A percentile compares a stretch with the other conserved stretches of the same genome.
Conservation (phyloP, 1,284 basidiomycete genomes). For the Coriolopsis trogii region DNA sequence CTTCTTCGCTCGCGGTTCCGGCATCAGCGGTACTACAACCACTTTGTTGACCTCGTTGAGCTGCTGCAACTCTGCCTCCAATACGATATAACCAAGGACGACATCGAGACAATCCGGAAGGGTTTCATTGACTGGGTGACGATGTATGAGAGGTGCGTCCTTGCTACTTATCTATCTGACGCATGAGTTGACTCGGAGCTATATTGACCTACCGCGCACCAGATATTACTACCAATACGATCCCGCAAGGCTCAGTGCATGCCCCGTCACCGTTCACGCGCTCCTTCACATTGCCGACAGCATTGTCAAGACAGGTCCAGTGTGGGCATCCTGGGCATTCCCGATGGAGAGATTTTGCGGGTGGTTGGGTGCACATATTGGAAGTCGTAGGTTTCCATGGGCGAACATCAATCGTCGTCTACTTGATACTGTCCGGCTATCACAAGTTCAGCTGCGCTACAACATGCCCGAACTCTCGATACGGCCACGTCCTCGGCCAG, state of each 20-base stretch:
- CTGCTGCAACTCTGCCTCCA: slow-evolving; percentile 44
- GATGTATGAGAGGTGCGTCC: slow-evolving; percentile 44
- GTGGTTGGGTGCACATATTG: slow-evolving; percentile 28
- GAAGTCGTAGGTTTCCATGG: slow-evolving; percentile 29
- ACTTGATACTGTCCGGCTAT: slow-evolving; percentile 21
- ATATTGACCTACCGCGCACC: neutral
- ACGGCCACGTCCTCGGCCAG: too few species aligned
- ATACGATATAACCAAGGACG: slow-evolving; percentile 39
- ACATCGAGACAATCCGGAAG: slow-evolving; percentile 35
- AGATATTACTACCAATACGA: slow-evolving; percentile 45
- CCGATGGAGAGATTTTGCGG: slow-evolving; percentile 43
- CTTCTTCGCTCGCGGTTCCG: slow-evolving; percentile 38
- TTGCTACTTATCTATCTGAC: slow-evolving; percentile 4
- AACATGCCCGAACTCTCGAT: slow-evolving; percentile 15
- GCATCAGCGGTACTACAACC: slow-evolving; percentile 39
- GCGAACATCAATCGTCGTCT: slow-evolving; percentile 30
- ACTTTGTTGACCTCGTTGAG: slow-evolving; percentile 44
- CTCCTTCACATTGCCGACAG: slow-evolving; percentile 39
- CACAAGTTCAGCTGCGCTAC: slow-evolving; percentile 28
- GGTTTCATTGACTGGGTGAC: slow-evolving; percentile 45
- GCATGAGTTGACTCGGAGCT: neutral
- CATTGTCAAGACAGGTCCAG: slow-evolving; percentile 37
- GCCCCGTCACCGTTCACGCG: slow-evolving; percentile 44
- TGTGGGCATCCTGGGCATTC: slow-evolving; percentile 44
- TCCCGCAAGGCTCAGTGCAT: slow-evolving; percentile 33